Evolutionary conservation across 139 green algal species (phyloP).

Genomic region (Pedinophyceae sp.): DNA sequence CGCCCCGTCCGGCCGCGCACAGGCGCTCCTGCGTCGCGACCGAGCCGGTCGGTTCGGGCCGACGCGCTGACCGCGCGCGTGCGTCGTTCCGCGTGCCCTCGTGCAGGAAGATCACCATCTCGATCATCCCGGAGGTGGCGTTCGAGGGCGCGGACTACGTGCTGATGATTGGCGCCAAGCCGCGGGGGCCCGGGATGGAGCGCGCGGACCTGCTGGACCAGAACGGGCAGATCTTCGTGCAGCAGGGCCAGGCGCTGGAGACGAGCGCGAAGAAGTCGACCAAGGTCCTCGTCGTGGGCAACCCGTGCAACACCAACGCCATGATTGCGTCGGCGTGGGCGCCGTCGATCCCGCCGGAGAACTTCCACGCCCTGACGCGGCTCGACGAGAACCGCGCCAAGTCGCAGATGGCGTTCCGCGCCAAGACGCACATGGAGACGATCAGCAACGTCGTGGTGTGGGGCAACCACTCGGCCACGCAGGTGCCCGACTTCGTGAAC

Average conservation of each 20-base stretch:
- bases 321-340: slow-evolving; percentile 75
- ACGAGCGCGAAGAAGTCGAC: slow-evolving; percentile 46
- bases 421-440: slow-evolving; percentile 72
- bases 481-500: slow-evolving; percentile 89
- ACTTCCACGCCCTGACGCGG: slow-evolving; percentile 72
- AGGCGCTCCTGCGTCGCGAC: too few relatives aligned
- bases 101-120: too few relatives aligned
- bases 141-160: slow-evolving; percentile 82
- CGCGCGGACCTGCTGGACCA: slow-evolving; percentile 71
- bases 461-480: slow-evolving; percentile 91
- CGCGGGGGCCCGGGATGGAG: slow-evolving; percentile 80
- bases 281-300: slow-evolving; percentile 80
- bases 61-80: too few relatives aligned
- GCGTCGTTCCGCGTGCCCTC: too few relatives aligned
- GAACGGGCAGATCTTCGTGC: slow-evolving; percentile 75
- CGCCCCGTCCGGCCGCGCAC: too few relatives aligned
- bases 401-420: slow-evolving; percentile 79
- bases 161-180: slow-evolving; percentile 83
- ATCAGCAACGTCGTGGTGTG: slow-evolving; percentile 69
- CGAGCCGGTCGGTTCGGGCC: too few relatives aligned
- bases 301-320: slow-evolving; percentile 88
- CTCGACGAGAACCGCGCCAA: slow-evolving; percentile 78
- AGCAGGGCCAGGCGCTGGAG: slow-evolving; percentile 58
- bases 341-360: slow-evolving; percentile 48
- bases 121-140: slow-evolving; percentile 51